Conservation (phyloP, 345 rosid genomes). For the Eucalyptus rudis region DNA sequence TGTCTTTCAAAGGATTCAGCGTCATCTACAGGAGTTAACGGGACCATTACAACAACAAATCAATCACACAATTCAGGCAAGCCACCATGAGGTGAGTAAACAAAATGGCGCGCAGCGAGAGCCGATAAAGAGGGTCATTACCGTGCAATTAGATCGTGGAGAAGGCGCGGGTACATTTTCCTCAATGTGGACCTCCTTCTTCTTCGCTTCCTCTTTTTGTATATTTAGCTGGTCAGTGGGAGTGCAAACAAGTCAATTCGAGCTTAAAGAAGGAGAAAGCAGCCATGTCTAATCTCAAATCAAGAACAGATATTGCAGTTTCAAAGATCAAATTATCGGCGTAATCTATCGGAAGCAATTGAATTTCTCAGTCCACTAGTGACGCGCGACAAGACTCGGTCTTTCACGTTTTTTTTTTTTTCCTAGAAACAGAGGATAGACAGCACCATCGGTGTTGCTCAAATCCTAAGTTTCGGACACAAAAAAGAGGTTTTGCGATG, state of each 20-base stretch:
- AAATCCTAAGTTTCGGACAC: not conserved
- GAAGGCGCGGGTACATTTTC: slow-evolving; percentile 89
- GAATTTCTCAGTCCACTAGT: not conserved
- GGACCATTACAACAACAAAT: not conserved
- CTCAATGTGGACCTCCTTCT: slow-evolving; percentile 81
- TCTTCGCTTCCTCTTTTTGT: slow-evolving; percentile 95
- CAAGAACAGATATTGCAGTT: not conserved
- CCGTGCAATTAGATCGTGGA: slow-evolving; percentile 85
- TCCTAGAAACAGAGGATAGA: not conserved
- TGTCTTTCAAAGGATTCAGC: slow-evolving; percentile 76
- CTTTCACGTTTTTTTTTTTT: not conserved
- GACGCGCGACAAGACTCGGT: not conserved
- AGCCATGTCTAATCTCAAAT: not conserved
- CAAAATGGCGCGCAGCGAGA: too few relatives aligned
- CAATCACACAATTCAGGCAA: not conserved
- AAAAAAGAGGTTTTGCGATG: not conserved
- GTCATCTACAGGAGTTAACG: slow-evolving; percentile 29
- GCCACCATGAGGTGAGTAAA: not conserved
- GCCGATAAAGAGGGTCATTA: slow-evolving; percentile 3
- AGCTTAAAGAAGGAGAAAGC: not conserved
- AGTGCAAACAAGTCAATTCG: not conserved
- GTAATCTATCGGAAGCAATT: not conserved
- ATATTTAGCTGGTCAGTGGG: slow-evolving; percentile 25
- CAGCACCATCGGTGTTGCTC: not conserved
- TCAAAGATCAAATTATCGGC: not conserved